Percentiles rank a stretch among this genome's conserved stretches.
Conservation (phyloP, 2,329 filamentous ascomycete genomes). For the Alternaria conjuncta region DNA sequence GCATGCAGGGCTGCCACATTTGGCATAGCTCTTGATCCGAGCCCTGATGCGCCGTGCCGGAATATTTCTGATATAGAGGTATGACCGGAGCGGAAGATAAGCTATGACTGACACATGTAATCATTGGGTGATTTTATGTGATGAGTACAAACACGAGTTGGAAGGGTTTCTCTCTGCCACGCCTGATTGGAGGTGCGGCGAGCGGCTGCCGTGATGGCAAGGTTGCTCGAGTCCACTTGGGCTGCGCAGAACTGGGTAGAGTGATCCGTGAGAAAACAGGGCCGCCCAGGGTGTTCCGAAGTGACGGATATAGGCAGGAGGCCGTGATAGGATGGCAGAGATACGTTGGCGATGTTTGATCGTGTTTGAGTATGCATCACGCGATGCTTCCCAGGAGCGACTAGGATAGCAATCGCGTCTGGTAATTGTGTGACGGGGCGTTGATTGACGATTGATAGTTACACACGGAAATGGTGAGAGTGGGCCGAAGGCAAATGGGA, state of each 20-base stretch:
- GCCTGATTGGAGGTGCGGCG: background rate
- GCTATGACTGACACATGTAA: constrained; percentile 2
- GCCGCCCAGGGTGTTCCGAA: background rate
- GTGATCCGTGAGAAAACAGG: background rate
- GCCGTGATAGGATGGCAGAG: background rate
- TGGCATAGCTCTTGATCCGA: background rate
- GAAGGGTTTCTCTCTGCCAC: background rate
- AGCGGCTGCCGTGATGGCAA: background rate
- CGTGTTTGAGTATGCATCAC: background rate
- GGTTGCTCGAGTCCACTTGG: background rate
- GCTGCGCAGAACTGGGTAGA: background rate
- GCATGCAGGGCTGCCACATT: background rate
- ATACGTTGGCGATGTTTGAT: background rate
- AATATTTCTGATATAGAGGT: constrained; percentile 5
- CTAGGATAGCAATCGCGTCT: background rate
- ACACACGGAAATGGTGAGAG: constrained; percentile 10
- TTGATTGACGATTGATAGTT: background rate
- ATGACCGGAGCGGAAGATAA: constrained; percentile 15
- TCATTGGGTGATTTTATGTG: background rate
- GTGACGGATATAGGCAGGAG: background rate
- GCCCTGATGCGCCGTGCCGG: background rate
- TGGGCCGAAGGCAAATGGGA: constrained; percentile 1
- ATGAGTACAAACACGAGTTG: background rate
- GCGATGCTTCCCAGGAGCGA: background rate
- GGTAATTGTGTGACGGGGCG: background rate